Conservation (phyloP, 1,284 basidiomycete genomes). For the Meira miltonrushii region DNA sequence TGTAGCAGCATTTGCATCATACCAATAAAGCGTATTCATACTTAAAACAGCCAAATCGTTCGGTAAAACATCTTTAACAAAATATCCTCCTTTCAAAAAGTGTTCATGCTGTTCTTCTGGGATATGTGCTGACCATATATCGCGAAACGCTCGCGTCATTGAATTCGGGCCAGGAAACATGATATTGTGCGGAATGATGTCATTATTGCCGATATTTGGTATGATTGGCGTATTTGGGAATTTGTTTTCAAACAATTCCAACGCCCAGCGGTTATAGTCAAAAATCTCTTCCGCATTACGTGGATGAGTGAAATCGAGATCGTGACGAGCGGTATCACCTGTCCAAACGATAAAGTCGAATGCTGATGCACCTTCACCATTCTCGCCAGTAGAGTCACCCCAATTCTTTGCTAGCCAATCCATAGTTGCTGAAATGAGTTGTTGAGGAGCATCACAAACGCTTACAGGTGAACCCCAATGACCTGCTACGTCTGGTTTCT, state of each 20-base stretch:
- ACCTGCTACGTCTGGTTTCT: conserved; percentile 30
- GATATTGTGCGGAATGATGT: conserved; percentile 53
- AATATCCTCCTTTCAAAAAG: conserved; percentile 66
- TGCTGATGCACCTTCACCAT: conserved; percentile 54
- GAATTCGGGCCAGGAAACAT: conserved; percentile 66
- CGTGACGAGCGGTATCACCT: conserved; percentile 86
- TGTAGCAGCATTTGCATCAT: conserved; percentile 78
- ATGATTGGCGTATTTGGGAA: conserved; percentile 67
- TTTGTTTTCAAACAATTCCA: conserved; percentile 65
- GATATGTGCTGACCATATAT: conserved; percentile 78
- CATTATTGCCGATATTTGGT: conserved; percentile 69
- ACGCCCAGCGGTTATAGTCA: conserved; percentile 66
- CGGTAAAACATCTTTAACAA: conserved; percentile 73
- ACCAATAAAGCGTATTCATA: conserved; percentile 88
- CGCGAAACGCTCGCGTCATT: conserved; percentile 64
- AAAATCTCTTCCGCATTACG: conserved; percentile 78
- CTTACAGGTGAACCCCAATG: conserved; percentile 57
- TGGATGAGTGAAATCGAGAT: conserved; percentile 74
- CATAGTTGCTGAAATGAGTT: conserved; percentile 72
- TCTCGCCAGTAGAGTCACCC: conserved; percentile 37
- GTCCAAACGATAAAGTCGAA: conserved; percentile 82
- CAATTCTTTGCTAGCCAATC: conserved; percentile 75
- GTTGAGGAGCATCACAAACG: conserved; percentile 77
- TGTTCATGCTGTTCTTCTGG: conserved; percentile 70
- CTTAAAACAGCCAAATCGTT: conserved; percentile 72